Conservation (phyloP, 2,329 filamentous ascomycete genomes). For the Cladophialophora immunda region DNA sequence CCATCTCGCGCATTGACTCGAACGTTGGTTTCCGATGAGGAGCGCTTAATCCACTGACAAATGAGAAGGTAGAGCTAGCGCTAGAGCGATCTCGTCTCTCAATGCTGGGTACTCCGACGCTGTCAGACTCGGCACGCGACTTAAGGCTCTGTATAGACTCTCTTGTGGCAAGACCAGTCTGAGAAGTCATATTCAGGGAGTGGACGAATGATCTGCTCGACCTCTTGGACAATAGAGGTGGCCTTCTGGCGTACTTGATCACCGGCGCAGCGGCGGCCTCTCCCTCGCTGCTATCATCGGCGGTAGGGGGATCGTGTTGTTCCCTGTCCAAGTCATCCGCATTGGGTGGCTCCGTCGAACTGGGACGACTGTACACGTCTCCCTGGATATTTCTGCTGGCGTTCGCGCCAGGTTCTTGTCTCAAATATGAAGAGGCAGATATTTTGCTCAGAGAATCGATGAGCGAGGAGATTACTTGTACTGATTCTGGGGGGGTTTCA, state of each 20-base stretch:
- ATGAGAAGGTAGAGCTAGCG: conserved; percentile 34
- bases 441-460: conserved; percentile 69
- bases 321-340: conserved; percentile 35
- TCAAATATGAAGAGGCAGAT: conserved; percentile 60
- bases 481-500: conserved; percentile 22
- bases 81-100: conserved; percentile 35
- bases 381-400: conserved; percentile 2
- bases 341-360: conserved; percentile 17
- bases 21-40: conserved; percentile 24
- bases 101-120: conserved; percentile 34
- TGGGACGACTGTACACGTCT: conserved; percentile 9
- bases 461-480: conserved; percentile 63
- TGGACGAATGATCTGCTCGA: conserved; percentile 30
- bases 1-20: conserved; percentile 34
- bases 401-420: conserved; percentile 13
- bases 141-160: conserved; percentile 37
- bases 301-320: conserved; percentile 24
- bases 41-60: conserved; percentile 32
- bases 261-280: conserved; percentile 36
- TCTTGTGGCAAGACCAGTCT: conserved; percentile 26
- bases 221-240: conserved; percentile 30
- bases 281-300: conserved; percentile 35
- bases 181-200: conserved; percentile 28
- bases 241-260: conserved; percentile 36
- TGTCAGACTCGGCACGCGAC: conserved; percentile 35